phyloP scores from a whole-genome alignment of 1,284 basidiomycete genomes.

The Phellinidium pouzarii region DNA sequence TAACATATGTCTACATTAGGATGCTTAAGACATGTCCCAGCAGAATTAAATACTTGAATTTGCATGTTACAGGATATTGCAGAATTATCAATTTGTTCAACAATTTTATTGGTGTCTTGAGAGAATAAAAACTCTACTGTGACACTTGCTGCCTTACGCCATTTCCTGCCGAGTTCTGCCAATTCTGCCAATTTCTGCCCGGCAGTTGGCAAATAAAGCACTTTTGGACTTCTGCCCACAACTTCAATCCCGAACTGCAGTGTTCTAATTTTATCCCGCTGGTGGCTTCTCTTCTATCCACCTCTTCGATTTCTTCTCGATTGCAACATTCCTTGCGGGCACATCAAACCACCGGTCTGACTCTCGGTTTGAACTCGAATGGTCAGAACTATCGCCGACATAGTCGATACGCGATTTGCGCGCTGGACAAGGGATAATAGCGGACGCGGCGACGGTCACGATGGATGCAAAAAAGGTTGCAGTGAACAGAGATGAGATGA shows the following conservation, averaged over 20 bases:
- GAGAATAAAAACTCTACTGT: too few relatives aligned
- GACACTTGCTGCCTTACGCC: too few relatives aligned
- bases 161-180: too few relatives aligned
- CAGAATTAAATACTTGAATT: too few relatives aligned
- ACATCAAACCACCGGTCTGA: conserved; percentile 22
- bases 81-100: too few relatives aligned
- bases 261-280: not conserved
- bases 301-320: conserved; percentile 59
- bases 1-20: too few relatives aligned
- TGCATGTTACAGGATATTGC: too few relatives aligned
- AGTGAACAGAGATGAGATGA: conserved; percentile 72
- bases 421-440: conserved; percentile 70
- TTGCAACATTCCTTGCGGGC: conserved; percentile 31
- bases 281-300: conserved; percentile 69
- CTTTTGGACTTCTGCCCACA: not conserved
- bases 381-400: conserved; percentile 36
- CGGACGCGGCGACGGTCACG: conserved; percentile 73
- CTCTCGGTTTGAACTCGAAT: conserved; percentile 24
- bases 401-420: conserved; percentile 47
- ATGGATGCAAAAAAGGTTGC: conserved; percentile 71
- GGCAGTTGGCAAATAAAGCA: too few relatives aligned
- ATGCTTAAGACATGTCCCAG: too few relatives aligned
- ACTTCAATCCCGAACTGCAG: not conserved
- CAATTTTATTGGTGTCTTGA: too few relatives aligned
- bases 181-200: too few relatives aligned